phyloP scores from a whole-genome alignment of 2,329 filamentous ascomycete species.

The Fusarium begoniae region DNA sequence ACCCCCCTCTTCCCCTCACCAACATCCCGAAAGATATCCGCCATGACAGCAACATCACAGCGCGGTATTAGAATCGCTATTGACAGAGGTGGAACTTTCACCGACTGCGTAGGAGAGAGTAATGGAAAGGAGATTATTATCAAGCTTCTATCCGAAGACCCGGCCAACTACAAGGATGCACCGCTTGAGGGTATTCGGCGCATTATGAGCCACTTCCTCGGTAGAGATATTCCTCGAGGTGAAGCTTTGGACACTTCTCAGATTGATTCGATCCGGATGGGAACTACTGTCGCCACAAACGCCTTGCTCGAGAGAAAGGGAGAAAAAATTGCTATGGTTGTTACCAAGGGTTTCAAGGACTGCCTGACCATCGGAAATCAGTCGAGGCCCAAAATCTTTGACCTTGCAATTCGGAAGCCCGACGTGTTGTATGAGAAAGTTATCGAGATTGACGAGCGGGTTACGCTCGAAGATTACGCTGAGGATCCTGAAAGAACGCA shows the following conservation, averaged over 20 bases:
- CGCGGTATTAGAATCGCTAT: conserved; percentile 80
- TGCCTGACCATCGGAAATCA: conserved; percentile 92
- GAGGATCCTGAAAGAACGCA: conserved; percentile 77
- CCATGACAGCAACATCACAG: conserved; percentile 50
- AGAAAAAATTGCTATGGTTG: conserved; percentile 85
- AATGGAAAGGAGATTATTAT: conserved; percentile 81
- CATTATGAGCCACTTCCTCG: conserved; percentile 80
- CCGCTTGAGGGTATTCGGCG: conserved; percentile 91
- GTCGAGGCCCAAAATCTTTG: conserved; percentile 88
- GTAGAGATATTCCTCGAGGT: conserved; percentile 80
- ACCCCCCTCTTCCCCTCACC: conserved; percentile 1
- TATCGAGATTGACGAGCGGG: conserved; percentile 89
- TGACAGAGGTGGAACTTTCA: conserved; percentile 87
- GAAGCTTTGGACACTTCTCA: conserved; percentile 80
- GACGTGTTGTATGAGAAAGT: conserved; percentile 87
- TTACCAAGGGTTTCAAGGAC: conserved; percentile 88
- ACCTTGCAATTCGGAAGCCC: conserved; percentile 85
- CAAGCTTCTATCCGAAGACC: conserved; percentile 90
- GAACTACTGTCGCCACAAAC: conserved; percentile 94
- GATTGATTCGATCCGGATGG: conserved; percentile 95
- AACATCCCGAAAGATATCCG: conserved; percentile 5
- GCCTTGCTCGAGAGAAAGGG: conserved; percentile 90
- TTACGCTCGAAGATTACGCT: conserved; percentile 91
- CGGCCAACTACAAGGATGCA: conserved; percentile 88
- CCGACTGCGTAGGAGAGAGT: conserved; percentile 89